Base-by-base conservation (phyloP, 2,329 filamentous ascomycete species). In the Aspergillus sclerotialis region DNA sequence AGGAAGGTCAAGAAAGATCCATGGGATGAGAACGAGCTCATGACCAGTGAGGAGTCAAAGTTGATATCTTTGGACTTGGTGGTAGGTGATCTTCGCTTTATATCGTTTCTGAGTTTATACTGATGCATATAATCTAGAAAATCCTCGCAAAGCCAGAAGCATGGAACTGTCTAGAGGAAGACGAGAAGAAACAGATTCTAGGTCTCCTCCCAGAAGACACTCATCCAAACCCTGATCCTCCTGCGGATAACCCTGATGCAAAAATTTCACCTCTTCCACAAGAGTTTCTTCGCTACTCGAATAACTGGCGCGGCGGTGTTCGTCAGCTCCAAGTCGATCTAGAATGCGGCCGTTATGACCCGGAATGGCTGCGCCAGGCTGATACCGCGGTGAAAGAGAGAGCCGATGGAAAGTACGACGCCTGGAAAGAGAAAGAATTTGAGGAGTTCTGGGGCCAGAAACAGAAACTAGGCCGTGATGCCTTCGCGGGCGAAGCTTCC, bases 391-490 rank as follows among this genome's bases (percentile, higher is more conserved):
- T 69, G 32, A 48, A 65, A 32, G 64, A 72, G 40, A 65, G 77
- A 8, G 63, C 62, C 2, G 57, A 61, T 1, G 78, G 78, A 1
- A 63, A 65, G 5, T 82, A 73, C 41, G 75, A 82, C 44, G 58
- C 59, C 5, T 76, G 70, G 57, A 72, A 77, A 51, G 68, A 69
- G 29, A 53, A 60, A 29, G 68, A 76, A 38, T 69, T 69, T 10
- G 73, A 80, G 50, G 52, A 64, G 36, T 74, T 71, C 44, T 80
- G 75, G 72, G 75, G 75, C 1, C 69, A 76, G 50, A 75, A 73
- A 42, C 64, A 66, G 50, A 64, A 56, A 38, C 38, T 61, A 23
- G 46, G 52, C 28, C 44, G 42, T 23, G 38, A 37, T 7, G 40
- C 61, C 12, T n/a, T 50, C 33, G 62, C 67, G 7, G 67, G 67